These are phyloP conservation scores for Xenoacremonium recifei DNA, from an alignment of 2,329 filamentous ascomycete genomes.

Conservation along the genomic window DNA sequence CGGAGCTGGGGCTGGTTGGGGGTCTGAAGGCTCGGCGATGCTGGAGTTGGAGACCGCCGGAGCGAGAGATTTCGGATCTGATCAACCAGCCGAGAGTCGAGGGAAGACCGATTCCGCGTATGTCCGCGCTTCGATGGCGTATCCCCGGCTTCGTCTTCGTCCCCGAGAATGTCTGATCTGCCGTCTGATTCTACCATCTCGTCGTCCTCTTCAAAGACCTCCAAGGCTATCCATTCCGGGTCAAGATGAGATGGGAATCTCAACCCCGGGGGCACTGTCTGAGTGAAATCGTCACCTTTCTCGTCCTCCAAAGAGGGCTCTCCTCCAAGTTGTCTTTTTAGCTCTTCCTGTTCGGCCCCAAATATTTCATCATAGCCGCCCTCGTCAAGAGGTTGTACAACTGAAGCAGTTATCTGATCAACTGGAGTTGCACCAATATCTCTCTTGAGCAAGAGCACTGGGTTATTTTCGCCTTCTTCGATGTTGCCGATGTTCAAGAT, in stretches of 20 bases:
- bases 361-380: conserved; percentile 1
- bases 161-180: no score
- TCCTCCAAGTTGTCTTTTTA: conserved; percentile 44
- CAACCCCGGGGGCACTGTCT: conserved; percentile 8
- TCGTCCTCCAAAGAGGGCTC: conserved; percentile 11
- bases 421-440: conserved; percentile 17
- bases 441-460: conserved; percentile 34
- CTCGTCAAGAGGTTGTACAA: conserved; percentile 42
- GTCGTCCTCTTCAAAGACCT: conserved; percentile 70
- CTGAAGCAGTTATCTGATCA: conserved; percentile 1
- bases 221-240: conserved; percentile 87
- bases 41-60: conserved; percentile 11
- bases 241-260: conserved; percentile 71
- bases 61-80: conserved; percentile 42
- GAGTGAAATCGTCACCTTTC: not conserved
- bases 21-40: conserved; percentile 7
- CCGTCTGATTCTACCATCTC: conserved; percentile 43
- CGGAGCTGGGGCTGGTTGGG: not conserved
- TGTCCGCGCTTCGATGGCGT: conserved; percentile 9
- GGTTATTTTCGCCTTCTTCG: conserved; percentile 46
- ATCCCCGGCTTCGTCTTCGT: conserved; percentile 29
- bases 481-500: conserved; percentile 73
- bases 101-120: conserved; percentile 21
- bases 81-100: conserved; percentile 39
- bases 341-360: conserved; percentile 39